Evolutionary conservation across 306 rosid species (phyloP).

Genomic region (Lagenaria siceraria): DNA sequence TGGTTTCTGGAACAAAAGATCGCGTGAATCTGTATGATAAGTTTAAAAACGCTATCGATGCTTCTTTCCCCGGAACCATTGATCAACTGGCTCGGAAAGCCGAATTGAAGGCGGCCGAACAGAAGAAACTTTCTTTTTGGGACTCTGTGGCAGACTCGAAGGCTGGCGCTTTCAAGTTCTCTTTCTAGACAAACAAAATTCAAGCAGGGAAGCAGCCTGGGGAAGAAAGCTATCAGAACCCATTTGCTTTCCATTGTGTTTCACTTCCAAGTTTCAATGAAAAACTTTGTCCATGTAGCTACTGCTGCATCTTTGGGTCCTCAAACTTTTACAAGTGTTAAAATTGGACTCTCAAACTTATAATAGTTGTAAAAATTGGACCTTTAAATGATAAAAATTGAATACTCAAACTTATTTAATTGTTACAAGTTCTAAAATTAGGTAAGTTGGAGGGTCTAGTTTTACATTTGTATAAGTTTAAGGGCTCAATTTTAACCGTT

Average conservation of each 20-base stretch:
- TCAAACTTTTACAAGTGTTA: too few species aligned
- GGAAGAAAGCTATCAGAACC: background rate
- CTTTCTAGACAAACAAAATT: slow-evolving; percentile 30
- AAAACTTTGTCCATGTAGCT: background rate
- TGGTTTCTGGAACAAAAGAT: slow-evolving; percentile 87
- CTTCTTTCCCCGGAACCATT: slow-evolving; percentile 58
- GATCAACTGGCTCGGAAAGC: slow-evolving; percentile 44
- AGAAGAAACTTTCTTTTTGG: slow-evolving; percentile 61
- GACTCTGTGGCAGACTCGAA: slow-evolving; percentile 57
- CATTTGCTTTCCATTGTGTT: background rate
- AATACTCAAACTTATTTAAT: too few species aligned
- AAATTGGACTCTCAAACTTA: too few species aligned
- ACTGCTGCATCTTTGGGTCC: background rate
- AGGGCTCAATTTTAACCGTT: too few species aligned
- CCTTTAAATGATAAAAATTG: too few species aligned
- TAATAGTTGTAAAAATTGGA: too few species aligned
- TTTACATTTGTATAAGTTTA: too few species aligned
- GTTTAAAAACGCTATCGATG: slow-evolving; percentile 63
- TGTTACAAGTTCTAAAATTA: too few species aligned
- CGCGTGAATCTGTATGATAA: slow-evolving; percentile 71
- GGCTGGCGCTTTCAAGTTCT: slow-evolving; percentile 77
- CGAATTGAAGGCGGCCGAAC: slow-evolving; percentile 45
- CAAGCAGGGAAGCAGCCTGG: background rate
- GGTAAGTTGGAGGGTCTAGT: too few species aligned
- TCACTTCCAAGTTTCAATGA: background rate